Evolutionary conservation across 129 eudicot genomes (phyloP), one percentile per base, ranked within the genome.

Genomic region (Arctium lappa): DNA sequence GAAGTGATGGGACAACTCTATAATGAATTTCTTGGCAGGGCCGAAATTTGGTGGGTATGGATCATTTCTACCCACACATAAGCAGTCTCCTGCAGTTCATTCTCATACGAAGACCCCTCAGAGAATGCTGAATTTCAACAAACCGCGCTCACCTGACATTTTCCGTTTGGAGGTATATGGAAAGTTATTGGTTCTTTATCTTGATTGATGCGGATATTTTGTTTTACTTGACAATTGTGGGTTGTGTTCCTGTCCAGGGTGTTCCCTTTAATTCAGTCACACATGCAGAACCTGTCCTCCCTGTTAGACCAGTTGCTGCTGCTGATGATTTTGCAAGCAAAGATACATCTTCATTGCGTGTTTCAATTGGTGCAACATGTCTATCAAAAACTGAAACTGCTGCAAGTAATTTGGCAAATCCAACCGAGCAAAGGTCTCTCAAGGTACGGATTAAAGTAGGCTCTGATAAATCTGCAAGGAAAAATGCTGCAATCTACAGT

Each of bases 41-140:
- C 88, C 97, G 70, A 79, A 74, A 74, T 89, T 4, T 81, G 99
- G 99, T 78, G 94, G 85, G 39, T 96, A 96, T 84, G 99, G 99
- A 78, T 91, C 99, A 1, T 96, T 96, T 82, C 86, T 96, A 86
- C 98, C 98, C 77, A 73, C 60, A 38, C 30, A 90, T 53, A 90
- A 88, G 70, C 89, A 90, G 34, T 81, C 90, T 56, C 90, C 94
- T 73, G 56, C 91, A 2, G 62, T 73, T 77, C 81, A 38, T 78
- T 78, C 87, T 74, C 88, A 86, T 70, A 85, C 75, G 73, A 89
- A 81, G 84, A 72, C 87, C 79, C 89, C 87, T 82, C 86, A 71
- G 66, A 83, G 56, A 81, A 79, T 80, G 81, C 89, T 83, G 75
- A 80, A 22, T 79, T 56, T 70, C 81, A 80, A 81, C 83, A 80